Conservation (phyloP, 2,329 filamentous ascomycete species). For the Chaetomiaceae sp. region DNA sequence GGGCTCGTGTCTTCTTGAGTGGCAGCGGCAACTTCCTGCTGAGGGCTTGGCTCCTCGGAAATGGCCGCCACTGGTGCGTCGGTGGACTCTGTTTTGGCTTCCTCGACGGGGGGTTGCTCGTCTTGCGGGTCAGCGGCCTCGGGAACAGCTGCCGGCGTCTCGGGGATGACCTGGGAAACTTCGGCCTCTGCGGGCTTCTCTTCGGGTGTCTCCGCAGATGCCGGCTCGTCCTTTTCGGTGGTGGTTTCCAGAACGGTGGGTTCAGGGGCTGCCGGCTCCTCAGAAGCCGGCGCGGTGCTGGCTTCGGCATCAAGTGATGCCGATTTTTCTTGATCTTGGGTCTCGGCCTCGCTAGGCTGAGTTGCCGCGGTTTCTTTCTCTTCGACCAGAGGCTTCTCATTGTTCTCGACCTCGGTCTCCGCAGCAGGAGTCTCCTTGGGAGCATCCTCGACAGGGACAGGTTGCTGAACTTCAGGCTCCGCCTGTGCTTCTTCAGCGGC, state of each 20-base stretch:
- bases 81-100: not conserved
- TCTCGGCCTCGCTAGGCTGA: not conserved
- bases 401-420: not conserved
- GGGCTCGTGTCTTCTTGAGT: not conserved
- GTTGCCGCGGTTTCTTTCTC: not conserved
- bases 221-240: not conserved
- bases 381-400: not conserved
- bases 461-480: not conserved
- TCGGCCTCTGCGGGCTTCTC: not conserved
- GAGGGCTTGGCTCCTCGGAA: not conserved
- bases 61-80: not conserved
- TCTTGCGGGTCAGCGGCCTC: not conserved
- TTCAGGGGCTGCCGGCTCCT: not conserved
- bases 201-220: not conserved
- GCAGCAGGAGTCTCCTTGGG: not conserved
- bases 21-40: not conserved
- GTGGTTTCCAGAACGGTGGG: not conserved
- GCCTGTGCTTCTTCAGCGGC: not conserved
- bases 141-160: not conserved
- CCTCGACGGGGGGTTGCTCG: not conserved
- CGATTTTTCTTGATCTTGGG: not conserved
- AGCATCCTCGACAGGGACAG: too few relatives aligned
- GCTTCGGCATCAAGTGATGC: not conserved
- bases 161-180: not conserved
- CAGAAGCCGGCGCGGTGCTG: not conserved